These are phyloP conservation scores for Phytopythium litorale DNA, from an alignment of 352 stramenopile genomes.

Conservation along the genomic window DNA sequence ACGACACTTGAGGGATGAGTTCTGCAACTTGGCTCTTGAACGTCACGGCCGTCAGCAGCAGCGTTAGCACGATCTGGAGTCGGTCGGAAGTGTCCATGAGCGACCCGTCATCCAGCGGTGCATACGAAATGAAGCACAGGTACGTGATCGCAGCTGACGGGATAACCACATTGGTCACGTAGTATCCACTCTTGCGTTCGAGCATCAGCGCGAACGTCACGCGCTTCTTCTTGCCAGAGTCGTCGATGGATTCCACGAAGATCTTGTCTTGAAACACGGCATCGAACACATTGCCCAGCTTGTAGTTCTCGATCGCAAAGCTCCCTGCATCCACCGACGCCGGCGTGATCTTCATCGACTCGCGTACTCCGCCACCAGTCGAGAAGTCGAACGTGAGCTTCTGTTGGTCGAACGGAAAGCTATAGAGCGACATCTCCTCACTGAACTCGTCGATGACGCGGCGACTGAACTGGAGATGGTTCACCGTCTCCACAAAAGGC, in stretches of 20 bases:
- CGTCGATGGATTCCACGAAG: slow-evolving; percentile 35
- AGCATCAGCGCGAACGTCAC: slow-evolving; percentile 62
- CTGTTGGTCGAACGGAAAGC: slow-evolving; percentile 60
- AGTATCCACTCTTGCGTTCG: slow-evolving; percentile 44
- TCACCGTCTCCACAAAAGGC: slow-evolving; percentile 25
- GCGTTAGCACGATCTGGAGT: slow-evolving; percentile 47
- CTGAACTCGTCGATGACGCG: slow-evolving; percentile 41
- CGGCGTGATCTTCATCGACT: slow-evolving; percentile 29
- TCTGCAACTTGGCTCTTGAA: slow-evolving; percentile 54
- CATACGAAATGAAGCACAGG: slow-evolving; percentile 51
- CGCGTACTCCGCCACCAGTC: slow-evolving; percentile 24
- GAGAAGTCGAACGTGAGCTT: slow-evolving; percentile 51
- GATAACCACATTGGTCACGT: slow-evolving; percentile 51
- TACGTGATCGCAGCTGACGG: slow-evolving; percentile 47
- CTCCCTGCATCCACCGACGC: slow-evolving; percentile 31
- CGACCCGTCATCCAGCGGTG: slow-evolving; percentile 10
- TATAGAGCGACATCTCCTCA: slow-evolving; percentile 52
- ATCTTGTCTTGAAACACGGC: slow-evolving; percentile 50
- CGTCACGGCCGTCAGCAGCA: slow-evolving; percentile 60
- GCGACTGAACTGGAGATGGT: slow-evolving; percentile 33
- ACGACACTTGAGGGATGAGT: slow-evolving; percentile 52
- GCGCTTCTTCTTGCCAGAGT: slow-evolving; percentile 28
- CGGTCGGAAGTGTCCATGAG: slow-evolving; percentile 46
- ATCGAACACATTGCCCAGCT: slow-evolving; percentile 49
- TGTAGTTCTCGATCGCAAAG: slow-evolving; percentile 48